Evolutionary conservation across 805 yeast species (phyloP).

Genomic region (Barnettozyma sp.): DNA sequence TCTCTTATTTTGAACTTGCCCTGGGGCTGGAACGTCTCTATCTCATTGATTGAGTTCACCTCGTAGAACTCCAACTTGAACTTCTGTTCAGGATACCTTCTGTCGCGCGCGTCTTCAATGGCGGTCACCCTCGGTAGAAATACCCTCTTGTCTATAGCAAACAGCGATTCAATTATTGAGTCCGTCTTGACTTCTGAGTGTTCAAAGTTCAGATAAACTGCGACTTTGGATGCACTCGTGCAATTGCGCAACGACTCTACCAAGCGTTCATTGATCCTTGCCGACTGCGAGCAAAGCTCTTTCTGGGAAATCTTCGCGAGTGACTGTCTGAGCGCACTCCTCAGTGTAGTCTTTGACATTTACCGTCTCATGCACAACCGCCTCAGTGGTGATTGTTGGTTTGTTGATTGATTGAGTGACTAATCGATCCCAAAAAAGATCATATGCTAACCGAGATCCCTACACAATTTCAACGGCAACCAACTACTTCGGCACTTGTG

Average conservation of each 20-base stretch:
- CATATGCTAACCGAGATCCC: too few species aligned
- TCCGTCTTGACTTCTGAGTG: constrained; percentile 59
- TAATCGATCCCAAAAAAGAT: too few species aligned
- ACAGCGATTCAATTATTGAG: constrained; percentile 44
- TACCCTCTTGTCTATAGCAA: constrained; percentile 42
- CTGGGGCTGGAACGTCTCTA: constrained; percentile 46
- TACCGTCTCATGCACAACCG: not conserved
- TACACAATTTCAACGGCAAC: too few species aligned
- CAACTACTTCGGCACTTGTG: too few species aligned
- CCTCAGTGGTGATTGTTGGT: too few species aligned
- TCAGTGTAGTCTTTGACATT: not conserved
- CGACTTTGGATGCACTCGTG: constrained; percentile 42
- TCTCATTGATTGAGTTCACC: constrained; percentile 36
- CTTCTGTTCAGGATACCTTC: constrained; percentile 24
- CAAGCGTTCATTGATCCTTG: constrained; percentile 15
- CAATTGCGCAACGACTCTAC: constrained; percentile 28
- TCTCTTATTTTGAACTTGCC: constrained; percentile 67
- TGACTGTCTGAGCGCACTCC: not conserved
- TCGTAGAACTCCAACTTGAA: constrained; percentile 51
- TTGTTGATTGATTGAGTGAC: too few species aligned
- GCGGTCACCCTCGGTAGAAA: constrained; percentile 49
- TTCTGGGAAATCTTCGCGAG: constrained; percentile 9
- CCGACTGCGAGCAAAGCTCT: constrained; percentile 24
- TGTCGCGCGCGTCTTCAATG: constrained; percentile 24
- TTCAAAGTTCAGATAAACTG: constrained; percentile 74